Evolutionary conservation across 441 rosid species (phyloP).

Genomic region (Aleurites moluccanus): DNA sequence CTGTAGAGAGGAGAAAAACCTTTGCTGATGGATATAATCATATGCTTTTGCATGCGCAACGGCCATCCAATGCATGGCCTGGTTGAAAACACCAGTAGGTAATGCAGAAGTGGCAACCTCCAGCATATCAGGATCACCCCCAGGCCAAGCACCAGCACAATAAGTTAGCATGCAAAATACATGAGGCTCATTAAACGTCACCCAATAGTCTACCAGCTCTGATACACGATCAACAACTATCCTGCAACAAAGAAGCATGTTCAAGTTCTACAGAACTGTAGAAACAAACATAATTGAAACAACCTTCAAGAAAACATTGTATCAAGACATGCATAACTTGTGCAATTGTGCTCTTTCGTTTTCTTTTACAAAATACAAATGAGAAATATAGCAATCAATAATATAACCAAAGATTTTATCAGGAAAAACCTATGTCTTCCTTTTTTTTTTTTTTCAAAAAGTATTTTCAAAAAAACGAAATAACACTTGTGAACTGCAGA

Average conservation of each 20-base stretch:
- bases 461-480: neutral
- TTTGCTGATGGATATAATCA: conserved; percentile 69
- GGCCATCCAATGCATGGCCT: conserved; percentile 87
- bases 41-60: conserved; percentile 83
- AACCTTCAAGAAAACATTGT: neutral
- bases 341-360: neutral
- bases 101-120: conserved; percentile 88
- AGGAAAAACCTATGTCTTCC: neutral
- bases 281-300: neutral
- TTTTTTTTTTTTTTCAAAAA: neutral
- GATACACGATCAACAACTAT: conserved; percentile 77
- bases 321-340: neutral
- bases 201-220: conserved; percentile 84
- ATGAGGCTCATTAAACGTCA: conserved; percentile 94
- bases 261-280: conserved; percentile 9
- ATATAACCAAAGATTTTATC: neutral
- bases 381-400: conserved; percentile 2
- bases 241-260: conserved; percentile 45
- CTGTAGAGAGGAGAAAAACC: conserved; percentile 34
- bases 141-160: conserved; percentile 98
- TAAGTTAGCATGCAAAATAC: conserved; percentile 91
- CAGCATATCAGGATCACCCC: conserved; percentile 88
- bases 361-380: neutral
- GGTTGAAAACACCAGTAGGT: conserved; percentile 85
- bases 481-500: conserved; percentile 12